Base-by-base conservation (phyloP, 805 yeast species). In the Spencermartinsiella europaea region DNA sequence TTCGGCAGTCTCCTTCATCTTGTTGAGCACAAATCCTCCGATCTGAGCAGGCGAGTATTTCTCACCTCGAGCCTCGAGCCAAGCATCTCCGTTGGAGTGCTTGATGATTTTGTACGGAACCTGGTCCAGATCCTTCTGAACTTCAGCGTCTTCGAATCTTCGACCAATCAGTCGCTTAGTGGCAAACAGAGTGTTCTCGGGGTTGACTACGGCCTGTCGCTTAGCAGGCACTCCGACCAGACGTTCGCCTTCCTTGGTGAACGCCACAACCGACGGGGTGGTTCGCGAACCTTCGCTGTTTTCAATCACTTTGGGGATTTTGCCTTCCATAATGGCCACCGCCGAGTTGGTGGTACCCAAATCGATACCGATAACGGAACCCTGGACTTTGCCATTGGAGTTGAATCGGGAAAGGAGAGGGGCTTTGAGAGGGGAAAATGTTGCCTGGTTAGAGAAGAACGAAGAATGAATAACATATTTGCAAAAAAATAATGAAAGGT, bases 1-100 rank as follows among this genome's bases (percentile, higher is more conserved):
- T 72, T 88, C 96, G 56, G 97, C 96, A 57, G 96, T 90, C 76
- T 90, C 96, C 81, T 89, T 90, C 96, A 89, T 90, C 79, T 89
- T 90, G 81, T 86, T 87, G 64, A 89, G 79, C 55, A 89, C 76
- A 64, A 89, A 86, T 47, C 96, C 96, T 63, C 96, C 96, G 60
- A 89, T 85, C 71, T 89, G 96, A 49, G 95, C 90, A 46, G 97
- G 97, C 42, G 96, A 89, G 76, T 89, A 90, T 54, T 74, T 72
- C 68, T 85, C 79, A 58, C 91, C 95, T 59, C 88, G 79, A 52
- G 95, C 89, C 74, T 87, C 88, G 48, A 89, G 80, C 96, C 96
- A 89, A 48, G 96, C 96, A 66, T 90, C 97, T 57, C 96, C 96
- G 67, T 90, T 90, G 54, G 75, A 68, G 77, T 88, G 95, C 75